Conservation (phyloP, 2,329 filamentous ascomycete genomes). For the Fusarium beomiforme region DNA sequence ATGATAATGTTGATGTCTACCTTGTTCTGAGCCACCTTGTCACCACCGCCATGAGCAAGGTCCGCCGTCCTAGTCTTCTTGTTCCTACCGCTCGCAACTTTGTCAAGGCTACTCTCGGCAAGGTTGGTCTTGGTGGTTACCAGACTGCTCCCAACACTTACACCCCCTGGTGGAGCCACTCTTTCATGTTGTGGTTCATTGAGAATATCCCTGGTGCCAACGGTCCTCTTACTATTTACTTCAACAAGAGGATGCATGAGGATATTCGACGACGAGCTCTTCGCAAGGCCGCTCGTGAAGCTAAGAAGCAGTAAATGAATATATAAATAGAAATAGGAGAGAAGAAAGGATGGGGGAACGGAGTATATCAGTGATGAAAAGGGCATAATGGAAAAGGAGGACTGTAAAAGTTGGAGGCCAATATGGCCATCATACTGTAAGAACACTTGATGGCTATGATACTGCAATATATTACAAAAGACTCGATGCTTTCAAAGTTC, state of each 20-base stretch:
- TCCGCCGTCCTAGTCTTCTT: constrained; percentile 78
- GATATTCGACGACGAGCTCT: constrained; percentile 85
- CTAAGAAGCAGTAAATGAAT: constrained; percentile 69
- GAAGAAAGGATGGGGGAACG: not conserved
- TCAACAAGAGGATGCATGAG: constrained; percentile 77
- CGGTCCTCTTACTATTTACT: constrained; percentile 56
- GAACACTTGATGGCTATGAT: not conserved
- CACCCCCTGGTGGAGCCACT: constrained; percentile 94
- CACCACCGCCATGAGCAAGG: constrained; percentile 96
- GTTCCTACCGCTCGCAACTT: constrained; percentile 87
- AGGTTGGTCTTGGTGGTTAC: constrained; percentile 83
- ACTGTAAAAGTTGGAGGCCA: not conserved
- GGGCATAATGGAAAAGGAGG: not conserved
- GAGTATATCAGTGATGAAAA: not conserved
- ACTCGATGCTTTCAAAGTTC: not conserved
- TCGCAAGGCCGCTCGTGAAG: constrained; percentile 83
- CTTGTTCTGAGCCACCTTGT: constrained; percentile 93
- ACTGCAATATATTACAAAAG: not conserved
- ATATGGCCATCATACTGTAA: not conserved
- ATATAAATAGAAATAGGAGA: not conserved
- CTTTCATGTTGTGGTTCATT: constrained; percentile 85
- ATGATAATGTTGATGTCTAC: constrained; percentile 86
- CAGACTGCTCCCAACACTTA: constrained; percentile 84
- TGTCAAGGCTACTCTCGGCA: constrained; percentile 79
- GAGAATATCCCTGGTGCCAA: constrained; percentile 66